Base-by-base conservation (phyloP, 2,329 filamentous ascomycete genomes). In the Lecanoromycetidae sp. region DNA sequence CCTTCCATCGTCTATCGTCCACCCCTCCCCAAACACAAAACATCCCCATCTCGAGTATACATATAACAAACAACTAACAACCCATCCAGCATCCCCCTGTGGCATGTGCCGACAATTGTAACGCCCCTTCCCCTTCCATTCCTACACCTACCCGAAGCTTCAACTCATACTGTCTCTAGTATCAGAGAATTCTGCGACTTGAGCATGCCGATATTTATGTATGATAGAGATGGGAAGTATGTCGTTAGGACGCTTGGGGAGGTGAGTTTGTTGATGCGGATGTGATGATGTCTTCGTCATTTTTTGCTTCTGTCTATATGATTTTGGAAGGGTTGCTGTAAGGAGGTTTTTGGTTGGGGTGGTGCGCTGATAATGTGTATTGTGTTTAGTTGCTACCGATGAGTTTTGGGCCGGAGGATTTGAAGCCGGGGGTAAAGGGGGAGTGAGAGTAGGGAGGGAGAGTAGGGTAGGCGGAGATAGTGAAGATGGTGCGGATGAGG, bases 61-160 rank as follows among this genome's bases (percentile, higher is more conserved):
- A 49, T 5, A 12, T 17, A 5, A 5, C 12, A 29, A 44, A 30
- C 3, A n/a, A 30, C 20, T 27, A 5, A 35, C 17, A n/a, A 30
- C 4, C 8, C 25, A 19, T n/a, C n/a, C 17, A 55, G 68, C 67
- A 3, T 70, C 81, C 52, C 91, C 91, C 0, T 98, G 91, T 62
- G 91, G 91, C 46, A 95, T 94, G 87, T 96, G 90, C 64, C 74
- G 90, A 57, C 90, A 95, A 63, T 94, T 90, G 82, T 87, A 61
- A 69, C 77, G 72, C 26, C 9, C 35, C 61, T 9, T 34, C 23
- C n/a, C 15, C 17, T 9, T 5, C n/a, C 3, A 5, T 8, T 27
- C 38, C 13, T 37, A 40, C 25, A 7, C 34, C 20, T 4, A 33
- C 33, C 34, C 25, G 9, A 4, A 17, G 8, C 17, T 30, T 13